Percentiles rank a stretch among this genome's conserved stretches.
Conservation (phyloP, 2,329 filamentous ascomycete species). For the Neonectria punicea region DNA sequence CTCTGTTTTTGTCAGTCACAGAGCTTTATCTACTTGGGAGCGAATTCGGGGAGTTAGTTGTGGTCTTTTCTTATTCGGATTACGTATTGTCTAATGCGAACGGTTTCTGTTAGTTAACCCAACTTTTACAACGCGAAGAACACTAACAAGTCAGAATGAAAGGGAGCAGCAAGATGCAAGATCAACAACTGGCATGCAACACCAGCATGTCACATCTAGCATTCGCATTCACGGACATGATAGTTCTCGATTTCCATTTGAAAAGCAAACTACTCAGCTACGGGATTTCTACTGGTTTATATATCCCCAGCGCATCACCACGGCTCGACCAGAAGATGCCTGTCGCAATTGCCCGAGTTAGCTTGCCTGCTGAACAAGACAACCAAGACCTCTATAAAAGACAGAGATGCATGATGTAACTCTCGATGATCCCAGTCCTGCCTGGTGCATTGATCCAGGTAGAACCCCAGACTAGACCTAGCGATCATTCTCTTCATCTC, state of each 20-base stretch:
- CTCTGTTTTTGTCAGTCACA: background rate
- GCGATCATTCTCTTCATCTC: background rate
- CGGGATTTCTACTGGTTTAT: too few species aligned
- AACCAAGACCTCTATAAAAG: background rate
- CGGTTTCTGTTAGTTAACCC: too few species aligned
- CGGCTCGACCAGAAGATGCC: background rate
- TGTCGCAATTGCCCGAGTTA: background rate
- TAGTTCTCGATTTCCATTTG: background rate
- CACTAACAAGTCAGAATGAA: too few species aligned
- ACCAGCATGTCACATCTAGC: too few species aligned
- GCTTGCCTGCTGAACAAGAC: background rate
- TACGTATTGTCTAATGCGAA: background rate
- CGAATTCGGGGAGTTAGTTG: background rate
- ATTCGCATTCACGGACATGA: too few species aligned
- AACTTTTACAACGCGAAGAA: too few species aligned
- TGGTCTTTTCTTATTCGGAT: background rate
- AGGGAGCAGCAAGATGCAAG: too few species aligned
- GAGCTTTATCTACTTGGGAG: background rate
- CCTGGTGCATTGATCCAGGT: background rate
- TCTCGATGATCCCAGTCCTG: background rate
- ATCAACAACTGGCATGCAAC: too few species aligned
- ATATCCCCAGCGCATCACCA: background rate
- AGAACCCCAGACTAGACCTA: background rate
- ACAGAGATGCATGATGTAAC: background rate
- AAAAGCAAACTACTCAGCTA: background rate